Percentiles rank a stretch among this genome's conserved stretches.
phyloP scores from a whole-genome alignment of 257 asterid genomes.

The Catharanthus roseus region DNA sequence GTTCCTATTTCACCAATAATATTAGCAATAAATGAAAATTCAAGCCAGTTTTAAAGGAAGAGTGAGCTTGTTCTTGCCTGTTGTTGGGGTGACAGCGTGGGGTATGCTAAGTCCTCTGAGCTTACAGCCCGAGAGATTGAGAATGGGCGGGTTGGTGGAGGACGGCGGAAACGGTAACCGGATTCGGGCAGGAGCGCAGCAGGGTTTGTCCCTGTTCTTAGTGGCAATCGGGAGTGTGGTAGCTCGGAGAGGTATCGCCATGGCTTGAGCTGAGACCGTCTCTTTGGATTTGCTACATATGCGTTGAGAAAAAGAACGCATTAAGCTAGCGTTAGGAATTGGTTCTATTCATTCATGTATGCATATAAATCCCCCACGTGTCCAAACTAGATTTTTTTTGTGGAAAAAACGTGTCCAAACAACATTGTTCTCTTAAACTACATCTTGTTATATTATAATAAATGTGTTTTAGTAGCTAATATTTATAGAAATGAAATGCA shows the following conservation, averaged over 20 bases:
- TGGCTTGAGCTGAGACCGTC: slow-evolving; percentile 15
- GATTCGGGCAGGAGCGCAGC: slow-evolving; percentile 15
- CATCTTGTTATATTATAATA: too few species aligned
- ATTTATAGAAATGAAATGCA: too few species aligned
- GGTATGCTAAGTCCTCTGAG: neutral
- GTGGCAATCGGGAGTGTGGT: slow-evolving; percentile 14
- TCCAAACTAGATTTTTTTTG: too few species aligned
- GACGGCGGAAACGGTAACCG: neutral
- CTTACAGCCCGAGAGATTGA: slow-evolving; percentile 11
- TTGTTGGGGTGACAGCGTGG: slow-evolving; percentile 5
- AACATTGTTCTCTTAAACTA: too few species aligned
- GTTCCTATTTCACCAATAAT: slow-evolving; percentile 35
- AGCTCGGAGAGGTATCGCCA: slow-evolving; percentile 52
- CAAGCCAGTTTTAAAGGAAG: neutral
- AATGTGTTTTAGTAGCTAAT: too few species aligned
- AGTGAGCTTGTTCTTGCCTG: slow-evolving; percentile 14
- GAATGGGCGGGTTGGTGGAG: neutral
- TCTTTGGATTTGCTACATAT: too few species aligned
- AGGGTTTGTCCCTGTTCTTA: neutral
- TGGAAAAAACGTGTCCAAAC: too few species aligned
- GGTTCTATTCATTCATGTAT: too few species aligned
- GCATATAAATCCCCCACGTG: too few species aligned
- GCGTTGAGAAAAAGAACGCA: too few species aligned
- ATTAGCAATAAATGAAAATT: slow-evolving; percentile 11
- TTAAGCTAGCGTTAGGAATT: too few species aligned